A percentile compares a stretch with the other conserved stretches of the same genome.
Conservation (phyloP, 192 early-diverging fungal species). For the Phycomyces blakesleeanus region DNA sequence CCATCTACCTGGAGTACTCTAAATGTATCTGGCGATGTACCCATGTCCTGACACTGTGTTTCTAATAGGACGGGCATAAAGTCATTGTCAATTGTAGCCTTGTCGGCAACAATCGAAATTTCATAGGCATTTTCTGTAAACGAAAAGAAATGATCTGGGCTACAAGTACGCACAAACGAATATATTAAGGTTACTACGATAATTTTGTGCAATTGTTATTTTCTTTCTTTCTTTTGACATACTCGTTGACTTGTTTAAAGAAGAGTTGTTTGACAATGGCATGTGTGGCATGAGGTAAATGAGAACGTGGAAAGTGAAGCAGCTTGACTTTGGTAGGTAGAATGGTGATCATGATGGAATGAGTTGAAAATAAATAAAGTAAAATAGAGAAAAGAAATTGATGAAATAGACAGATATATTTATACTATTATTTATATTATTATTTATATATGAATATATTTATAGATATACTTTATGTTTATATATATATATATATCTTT, state of each 20-base stretch:
- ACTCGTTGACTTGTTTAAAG: constrained; percentile 34
- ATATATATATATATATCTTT: too few species aligned
- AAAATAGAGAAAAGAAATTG: not conserved
- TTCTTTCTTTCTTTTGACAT: constrained; percentile 17
- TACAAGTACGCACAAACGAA: constrained; percentile 7
- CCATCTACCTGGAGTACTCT: constrained; percentile 64
- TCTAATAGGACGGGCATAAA: constrained; percentile 39
- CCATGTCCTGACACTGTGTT: constrained; percentile 40
- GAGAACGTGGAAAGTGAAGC: constrained; percentile 54
- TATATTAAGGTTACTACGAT: not conserved
- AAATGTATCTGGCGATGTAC: constrained; percentile 55
- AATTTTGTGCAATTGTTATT: too few species aligned
- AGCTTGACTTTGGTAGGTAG: constrained; percentile 57
- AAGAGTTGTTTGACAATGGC: constrained; percentile 59
- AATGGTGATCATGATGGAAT: constrained; percentile 49
- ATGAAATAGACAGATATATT: not conserved
- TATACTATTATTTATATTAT: too few species aligned
- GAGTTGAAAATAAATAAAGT: constrained; percentile 7
- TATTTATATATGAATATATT: too few species aligned
- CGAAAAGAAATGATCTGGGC: constrained; percentile 54
- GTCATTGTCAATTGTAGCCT: constrained; percentile 50
- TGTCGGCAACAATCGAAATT: constrained; percentile 60
- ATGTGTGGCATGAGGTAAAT: constrained; percentile 51
- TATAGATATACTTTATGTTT: too few species aligned
- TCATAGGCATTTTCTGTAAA: constrained; percentile 69